These are phyloP conservation scores for Rhizopus microsporus DNA, from an alignment of 371 early-diverging fungal genomes.

Conservation along the genomic window DNA sequence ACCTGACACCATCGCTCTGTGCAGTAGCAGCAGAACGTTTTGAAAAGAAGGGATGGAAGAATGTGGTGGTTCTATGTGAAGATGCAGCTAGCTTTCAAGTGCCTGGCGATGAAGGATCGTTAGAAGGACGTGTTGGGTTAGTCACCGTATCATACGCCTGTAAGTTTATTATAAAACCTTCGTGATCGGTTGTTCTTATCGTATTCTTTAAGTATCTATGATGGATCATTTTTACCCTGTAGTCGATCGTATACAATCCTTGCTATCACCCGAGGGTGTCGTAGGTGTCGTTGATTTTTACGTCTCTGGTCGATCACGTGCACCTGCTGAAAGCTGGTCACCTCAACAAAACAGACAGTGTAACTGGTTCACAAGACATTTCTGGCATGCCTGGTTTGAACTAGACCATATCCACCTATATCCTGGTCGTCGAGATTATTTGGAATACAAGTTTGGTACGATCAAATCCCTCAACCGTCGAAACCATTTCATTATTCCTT, in stretches of 20 bases:
- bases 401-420: constrained; percentile 79
- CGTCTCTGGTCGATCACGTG: constrained; percentile 61
- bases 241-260: constrained; percentile 65
- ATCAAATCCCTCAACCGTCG: constrained; percentile 72
- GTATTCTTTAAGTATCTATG: constrained; percentile 65
- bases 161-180: constrained; percentile 18
- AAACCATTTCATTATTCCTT: constrained; percentile 76
- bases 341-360: constrained; percentile 61
- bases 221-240: constrained; percentile 75
- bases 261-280: constrained; percentile 72
- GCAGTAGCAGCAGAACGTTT: constrained; percentile 78
- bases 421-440: constrained; percentile 80
- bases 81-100: constrained; percentile 73
- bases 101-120: constrained; percentile 50
- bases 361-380: constrained; percentile 79
- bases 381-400: constrained; percentile 81
- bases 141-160: constrained; percentile 87
- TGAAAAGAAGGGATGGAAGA: constrained; percentile 72
- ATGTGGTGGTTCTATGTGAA: constrained; percentile 79
- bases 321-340: constrained; percentile 58
- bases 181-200: background rate
- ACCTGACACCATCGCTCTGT: constrained; percentile 83
- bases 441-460: constrained; percentile 82
- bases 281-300: constrained; percentile 83
- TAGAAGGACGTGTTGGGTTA: constrained; percentile 68